Base-by-base conservation (phyloP, 2,329 filamentous ascomycete genomes). In the Tolypocladium ovalisporum region DNA sequence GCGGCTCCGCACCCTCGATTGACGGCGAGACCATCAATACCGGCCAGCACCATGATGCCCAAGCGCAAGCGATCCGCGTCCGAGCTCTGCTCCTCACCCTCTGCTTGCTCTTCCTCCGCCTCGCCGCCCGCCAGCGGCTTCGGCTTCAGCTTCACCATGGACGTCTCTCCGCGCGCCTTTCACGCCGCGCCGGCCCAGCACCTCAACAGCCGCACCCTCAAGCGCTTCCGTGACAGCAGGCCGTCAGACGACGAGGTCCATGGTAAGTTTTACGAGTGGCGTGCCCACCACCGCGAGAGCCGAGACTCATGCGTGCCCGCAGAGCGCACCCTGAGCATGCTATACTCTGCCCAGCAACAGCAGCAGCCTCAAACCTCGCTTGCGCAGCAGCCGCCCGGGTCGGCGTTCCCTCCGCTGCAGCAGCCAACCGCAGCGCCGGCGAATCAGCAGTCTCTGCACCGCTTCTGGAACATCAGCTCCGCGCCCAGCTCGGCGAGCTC, bases 61-160 rank as follows among this genome's bases (percentile, higher is more conserved):
- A 87, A 86, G 68, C 82, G 84, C 70, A 87, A 86, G 74, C 79
- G 82, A 49, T 86, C 83, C 63, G 76, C 79, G 57, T 81, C 80
- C 27, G 81, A 84, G 66, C 72, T 84, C 58, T 79, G 76, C 54
- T 71, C 74, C 39, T 75, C 75, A 39, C 76, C 74, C 54, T 70
- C 68, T 54, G 63, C 44, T 3, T 32, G 73, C 55, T 70, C 72
- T 8, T 69, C 79, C 12, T 73, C 76, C 49, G 74, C 71, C 59
- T 73, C 75, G 49, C 75, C 27, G 61, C 70, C 71, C 35, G 62
- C 68, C 6, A 62, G 60, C 44, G 57, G 58, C 47, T 57, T 54
- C 44, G 57, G 58, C 47, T 57, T 54, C 59, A 60, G 67, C 54
- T 63, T 71, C 35, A 65, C 63, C 32, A 69, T 73, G 60, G 67